Base-by-base conservation (phyloP, 768 basidiomycete species). In the Solioccasus polychromus region DNA sequence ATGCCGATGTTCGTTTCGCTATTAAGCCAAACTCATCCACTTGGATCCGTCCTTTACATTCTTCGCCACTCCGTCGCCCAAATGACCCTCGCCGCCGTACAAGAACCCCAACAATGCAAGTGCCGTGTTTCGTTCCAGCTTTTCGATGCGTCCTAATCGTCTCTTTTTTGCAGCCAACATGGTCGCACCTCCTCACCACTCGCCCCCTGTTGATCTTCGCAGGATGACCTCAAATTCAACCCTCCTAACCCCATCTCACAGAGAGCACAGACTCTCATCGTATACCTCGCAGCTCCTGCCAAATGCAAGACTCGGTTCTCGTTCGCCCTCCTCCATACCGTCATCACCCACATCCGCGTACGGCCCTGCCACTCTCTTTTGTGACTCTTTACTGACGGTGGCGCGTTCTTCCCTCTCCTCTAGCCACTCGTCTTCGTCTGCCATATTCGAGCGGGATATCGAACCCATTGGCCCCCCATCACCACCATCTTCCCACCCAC, bases 381-480 rank as follows among this genome's bases (percentile, higher is more conserved):
- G 17, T 38, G 18, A 41, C 41, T 45, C 14, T 38, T 24, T 34
- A 29, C 48, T 60, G 12, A 53, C 52, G 28, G 24, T 35, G 19
- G 19, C 38, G 14, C 43, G 2, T 22, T 48, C 36, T 26, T 44
- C 18, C 11, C 10, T 15, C 35, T 24, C 38, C 30, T 48, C 45
- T 42, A 51, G 56, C 1, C 80, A 88, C 57, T 92, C 88, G 0
- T 88, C 88, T 0, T 88, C 88, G 0, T 92, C 89, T 1, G 90
- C 91, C 29, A 94, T 93, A 46, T 94, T 94, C 49, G 91, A 94
- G 67, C 81, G 91, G 28, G 91, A 94, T 62, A 91, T 94, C 52
- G 91, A 92, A 54, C 83, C 83, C 14, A 43, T 67, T 2, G 57
- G 59, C 5, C 60, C 64, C 0, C 58, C 62, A 54, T 75, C 68